Conservation (phyloP, 345 rosid species). For the Brassica incana region DNA sequence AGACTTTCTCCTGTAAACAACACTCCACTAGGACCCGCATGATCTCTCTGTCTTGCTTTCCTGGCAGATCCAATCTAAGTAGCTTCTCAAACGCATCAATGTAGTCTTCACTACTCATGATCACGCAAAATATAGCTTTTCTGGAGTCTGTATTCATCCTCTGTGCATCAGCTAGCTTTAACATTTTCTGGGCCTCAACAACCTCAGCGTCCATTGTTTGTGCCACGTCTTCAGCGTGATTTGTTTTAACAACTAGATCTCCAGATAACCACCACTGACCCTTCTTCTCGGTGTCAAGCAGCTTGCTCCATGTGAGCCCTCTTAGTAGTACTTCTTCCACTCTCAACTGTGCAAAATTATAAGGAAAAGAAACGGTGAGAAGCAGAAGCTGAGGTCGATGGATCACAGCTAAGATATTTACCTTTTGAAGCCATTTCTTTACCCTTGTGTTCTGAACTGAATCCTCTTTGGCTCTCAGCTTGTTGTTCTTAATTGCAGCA, state of each 20-base stretch:
- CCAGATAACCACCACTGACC: slow-evolving; percentile 97
- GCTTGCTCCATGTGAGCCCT: slow-evolving; percentile 88
- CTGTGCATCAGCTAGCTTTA: slow-evolving; percentile 88
- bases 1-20: slow-evolving; percentile 82
- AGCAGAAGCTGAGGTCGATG: not conserved
- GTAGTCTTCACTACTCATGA: slow-evolving; percentile 94
- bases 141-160: slow-evolving; percentile 94
- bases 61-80: slow-evolving; percentile 74
- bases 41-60: slow-evolving; percentile 93
- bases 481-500: slow-evolving; percentile 89
- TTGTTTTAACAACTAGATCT: slow-evolving; percentile 43
- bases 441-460: slow-evolving; percentile 62
- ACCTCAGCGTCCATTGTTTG: slow-evolving; percentile 81
- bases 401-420: slow-evolving; percentile 26
- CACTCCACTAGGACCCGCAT: slow-evolving; percentile 86
- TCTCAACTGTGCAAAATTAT: slow-evolving; percentile 50
- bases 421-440: slow-evolving; percentile 97
- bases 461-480: slow-evolving; percentile 74
- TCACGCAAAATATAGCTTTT: slow-evolving; percentile 86
- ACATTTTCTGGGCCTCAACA: slow-evolving; percentile 80
- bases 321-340: slow-evolving; percentile 67
- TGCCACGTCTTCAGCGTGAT: slow-evolving; percentile 65
- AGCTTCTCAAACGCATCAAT: slow-evolving; percentile 91
- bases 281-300: slow-evolving; percentile 82
- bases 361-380: not conserved